Percentiles rank a stretch among this genome's conserved stretches.
Evolutionary conservation across 805 yeast genomes (phyloP).

Genomic region (Wickerhamiella brachini): DNA sequence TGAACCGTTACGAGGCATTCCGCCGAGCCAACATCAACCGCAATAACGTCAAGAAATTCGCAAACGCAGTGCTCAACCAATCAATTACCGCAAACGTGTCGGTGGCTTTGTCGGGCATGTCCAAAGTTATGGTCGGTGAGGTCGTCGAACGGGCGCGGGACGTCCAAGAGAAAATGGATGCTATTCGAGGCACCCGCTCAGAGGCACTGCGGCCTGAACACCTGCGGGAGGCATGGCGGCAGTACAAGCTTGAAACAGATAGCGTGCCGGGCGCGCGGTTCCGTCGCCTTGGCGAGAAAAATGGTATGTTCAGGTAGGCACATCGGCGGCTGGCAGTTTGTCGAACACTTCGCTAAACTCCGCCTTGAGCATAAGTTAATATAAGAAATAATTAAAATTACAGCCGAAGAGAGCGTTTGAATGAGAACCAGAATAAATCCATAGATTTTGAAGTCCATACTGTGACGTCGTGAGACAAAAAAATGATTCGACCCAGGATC

Average conservation of each 20-base stretch:
- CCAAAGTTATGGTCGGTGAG: slow-evolving; percentile 84
- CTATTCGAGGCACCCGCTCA: slow-evolving; percentile 22
- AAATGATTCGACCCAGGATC: slow-evolving; percentile 99
- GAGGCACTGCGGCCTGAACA: slow-evolving; percentile 70
- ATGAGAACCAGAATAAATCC: too few relatives aligned
- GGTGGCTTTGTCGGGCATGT: slow-evolving; percentile 69
- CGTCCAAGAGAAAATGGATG: slow-evolving; percentile 41
- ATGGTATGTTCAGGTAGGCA: slow-evolving; percentile 18
- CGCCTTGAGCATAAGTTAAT: too few relatives aligned
- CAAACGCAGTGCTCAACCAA: slow-evolving; percentile 67
- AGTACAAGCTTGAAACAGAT: slow-evolving; percentile 53
- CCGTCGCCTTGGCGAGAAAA: slow-evolving; percentile 59
- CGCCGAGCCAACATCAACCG: slow-evolving; percentile 64
- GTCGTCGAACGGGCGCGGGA: slow-evolving; percentile 69
- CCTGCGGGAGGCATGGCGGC: slow-evolving; percentile 77
- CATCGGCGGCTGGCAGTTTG: too few relatives aligned
- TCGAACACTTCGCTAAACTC: too few relatives aligned
- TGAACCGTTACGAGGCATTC: slow-evolving; percentile 75
- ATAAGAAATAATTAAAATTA: too few relatives aligned
- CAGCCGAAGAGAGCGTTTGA: too few relatives aligned
- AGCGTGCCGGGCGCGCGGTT: slow-evolving; percentile 50
- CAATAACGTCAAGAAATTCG: slow-evolving; percentile 65
- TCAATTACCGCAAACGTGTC: slow-evolving; percentile 68
- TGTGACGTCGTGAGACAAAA: too few relatives aligned
- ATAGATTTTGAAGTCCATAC: too few relatives aligned